These are phyloP conservation scores for Suillus brevipes DNA, from an alignment of 768 basidiomycete genomes.

Conservation along the genomic window DNA sequence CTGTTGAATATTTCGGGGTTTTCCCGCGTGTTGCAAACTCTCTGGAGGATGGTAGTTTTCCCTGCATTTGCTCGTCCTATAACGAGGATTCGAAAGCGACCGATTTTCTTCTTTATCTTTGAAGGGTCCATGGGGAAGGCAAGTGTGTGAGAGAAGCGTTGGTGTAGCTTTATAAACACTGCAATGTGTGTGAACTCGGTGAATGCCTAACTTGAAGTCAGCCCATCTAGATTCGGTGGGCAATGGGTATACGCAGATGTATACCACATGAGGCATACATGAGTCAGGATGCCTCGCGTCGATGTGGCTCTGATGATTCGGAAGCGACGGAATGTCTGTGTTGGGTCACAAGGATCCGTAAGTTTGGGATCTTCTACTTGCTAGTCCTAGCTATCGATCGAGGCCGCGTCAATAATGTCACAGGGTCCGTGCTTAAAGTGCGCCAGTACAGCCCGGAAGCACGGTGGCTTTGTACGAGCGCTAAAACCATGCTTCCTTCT, in stretches of 20 bases:
- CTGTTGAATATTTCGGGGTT: neutral
- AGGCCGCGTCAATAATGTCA: too few relatives aligned
- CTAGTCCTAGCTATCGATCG: too few relatives aligned
- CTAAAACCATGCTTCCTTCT: neutral
- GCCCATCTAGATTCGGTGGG: too few relatives aligned
- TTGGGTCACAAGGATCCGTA: neutral
- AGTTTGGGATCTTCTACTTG: too few relatives aligned
- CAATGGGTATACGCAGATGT: too few relatives aligned
- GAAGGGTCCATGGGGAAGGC: constrained; percentile 4
- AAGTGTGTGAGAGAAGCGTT: neutral
- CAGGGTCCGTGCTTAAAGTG: too few relatives aligned
- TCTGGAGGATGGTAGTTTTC: neutral
- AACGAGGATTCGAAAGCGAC: constrained; percentile 7
- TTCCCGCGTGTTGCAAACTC: neutral
- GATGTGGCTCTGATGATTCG: neutral
- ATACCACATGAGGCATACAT: too few relatives aligned
- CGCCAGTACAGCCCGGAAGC: too few relatives aligned
- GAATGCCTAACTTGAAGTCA: too few relatives aligned
- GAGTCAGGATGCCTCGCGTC: too few relatives aligned
- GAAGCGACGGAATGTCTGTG: neutral
- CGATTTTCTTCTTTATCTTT: constrained; percentile 1
- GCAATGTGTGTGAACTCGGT: too few relatives aligned
- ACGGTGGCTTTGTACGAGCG: too few relatives aligned
- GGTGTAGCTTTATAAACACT: neutral
- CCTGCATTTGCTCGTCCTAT: neutral